Evolutionary conservation across 2,329 filamentous ascomycete species (phyloP).

Genomic region (Cladosporium sp.): DNA sequence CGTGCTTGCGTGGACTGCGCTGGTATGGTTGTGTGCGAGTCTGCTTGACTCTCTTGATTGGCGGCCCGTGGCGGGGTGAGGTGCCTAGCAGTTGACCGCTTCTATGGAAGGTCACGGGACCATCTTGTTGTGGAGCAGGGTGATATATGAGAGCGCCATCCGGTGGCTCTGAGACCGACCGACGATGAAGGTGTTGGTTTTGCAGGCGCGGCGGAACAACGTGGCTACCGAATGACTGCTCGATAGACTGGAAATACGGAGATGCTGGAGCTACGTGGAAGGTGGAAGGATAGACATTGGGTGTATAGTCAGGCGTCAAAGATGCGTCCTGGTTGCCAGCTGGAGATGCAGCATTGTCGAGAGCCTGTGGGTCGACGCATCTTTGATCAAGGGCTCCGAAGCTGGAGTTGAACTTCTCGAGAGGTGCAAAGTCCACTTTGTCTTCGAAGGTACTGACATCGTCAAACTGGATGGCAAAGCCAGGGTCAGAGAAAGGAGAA

Average conservation of each 20-base stretch:
- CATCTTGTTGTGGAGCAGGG: not conserved
- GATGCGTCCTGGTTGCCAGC: slow-evolving; percentile 13
- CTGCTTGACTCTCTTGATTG: slow-evolving; percentile 15
- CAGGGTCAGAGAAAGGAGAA: slow-evolving; percentile 18
- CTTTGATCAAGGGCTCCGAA: slow-evolving; percentile 16
- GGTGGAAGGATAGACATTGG: slow-evolving; percentile 16
- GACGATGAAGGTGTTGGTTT: slow-evolving; percentile 17
- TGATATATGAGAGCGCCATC: slow-evolving; percentile 13
- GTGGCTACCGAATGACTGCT: slow-evolving; percentile 14
- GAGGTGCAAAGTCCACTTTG: slow-evolving; percentile 13
- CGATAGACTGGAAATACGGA: slow-evolving; percentile 24
- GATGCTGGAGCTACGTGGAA: slow-evolving; percentile 9
- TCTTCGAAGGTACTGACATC: slow-evolving; percentile 16
- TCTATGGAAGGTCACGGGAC: slow-evolving; percentile 22
- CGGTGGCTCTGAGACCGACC: slow-evolving; percentile 25
- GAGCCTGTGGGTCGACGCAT: slow-evolving; percentile 1
- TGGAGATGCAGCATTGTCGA: slow-evolving; percentile 15
- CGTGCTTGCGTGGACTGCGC: not conserved
- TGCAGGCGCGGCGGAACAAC: slow-evolving; percentile 8
- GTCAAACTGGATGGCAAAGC: slow-evolving; percentile 1
- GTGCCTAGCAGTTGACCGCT: slow-evolving; percentile 20
- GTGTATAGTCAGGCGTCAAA: slow-evolving; percentile 2
- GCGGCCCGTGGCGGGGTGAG: slow-evolving; percentile 9
- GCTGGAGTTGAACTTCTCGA: slow-evolving; percentile 19
- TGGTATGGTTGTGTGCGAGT: slow-evolving; percentile 15